A percentile compares a stretch with the other conserved stretches of the same genome.
These are phyloP conservation scores for Xylaria sp. DNA, from an alignment of 2,329 filamentous ascomycete species.

Conservation along the genomic window DNA sequence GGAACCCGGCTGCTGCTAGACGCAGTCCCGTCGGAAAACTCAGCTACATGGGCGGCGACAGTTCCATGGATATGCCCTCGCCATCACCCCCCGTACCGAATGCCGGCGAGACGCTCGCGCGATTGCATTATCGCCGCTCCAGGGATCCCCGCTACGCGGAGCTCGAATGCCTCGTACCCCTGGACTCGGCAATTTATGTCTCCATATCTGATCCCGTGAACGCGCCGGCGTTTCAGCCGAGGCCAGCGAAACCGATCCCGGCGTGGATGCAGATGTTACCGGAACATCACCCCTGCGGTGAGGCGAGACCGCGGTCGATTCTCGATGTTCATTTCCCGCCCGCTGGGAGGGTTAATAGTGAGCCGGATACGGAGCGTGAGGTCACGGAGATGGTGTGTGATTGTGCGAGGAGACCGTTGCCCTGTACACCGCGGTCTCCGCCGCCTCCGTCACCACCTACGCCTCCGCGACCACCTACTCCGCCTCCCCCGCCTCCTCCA, in stretches of 20 bases:
- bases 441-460: background rate
- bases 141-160: conserved; percentile 9
- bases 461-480: background rate
- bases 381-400: background rate
- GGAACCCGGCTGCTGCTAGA: conserved; percentile 23
- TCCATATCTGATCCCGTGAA: conserved; percentile 46
- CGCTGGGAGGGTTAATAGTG: background rate
- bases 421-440: background rate
- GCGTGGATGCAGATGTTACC: conserved; percentile 39
- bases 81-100: background rate
- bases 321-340: conserved; percentile 26
- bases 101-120: conserved; percentile 11
- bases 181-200: conserved; percentile 42
- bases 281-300: conserved; percentile 4
- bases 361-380: background rate
- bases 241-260: conserved; percentile 48
- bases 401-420: background rate
- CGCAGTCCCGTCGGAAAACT: background rate
- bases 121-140: conserved; percentile 15
- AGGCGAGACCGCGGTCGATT: conserved; percentile 24
- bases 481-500: background rate
- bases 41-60: conserved; percentile 18
- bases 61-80: conserved; percentile 10
- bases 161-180: conserved; percentile 23
- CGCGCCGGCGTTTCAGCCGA: conserved; percentile 42